Percentiles rank a stretch among this genome's conserved stretches.
These are phyloP conservation scores for Boletus fagicola DNA, from an alignment of 768 basidiomycete genomes.

Conservation along the genomic window DNA sequence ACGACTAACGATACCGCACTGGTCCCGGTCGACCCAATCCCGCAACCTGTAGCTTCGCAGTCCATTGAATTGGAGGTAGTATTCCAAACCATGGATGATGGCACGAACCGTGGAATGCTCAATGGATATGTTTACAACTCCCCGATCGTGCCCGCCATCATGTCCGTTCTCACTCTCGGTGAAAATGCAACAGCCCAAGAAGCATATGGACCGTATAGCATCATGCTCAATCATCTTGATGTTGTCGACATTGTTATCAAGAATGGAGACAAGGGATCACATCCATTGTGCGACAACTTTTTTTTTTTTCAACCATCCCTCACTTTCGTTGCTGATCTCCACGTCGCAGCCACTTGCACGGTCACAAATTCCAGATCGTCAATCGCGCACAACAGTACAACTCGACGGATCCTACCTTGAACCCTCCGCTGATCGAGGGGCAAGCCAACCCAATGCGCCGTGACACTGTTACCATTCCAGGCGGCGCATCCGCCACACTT, in stretches of 20 bases:
- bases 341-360: constrained; percentile 78
- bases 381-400: constrained; percentile 67
- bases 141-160: constrained; percentile 71
- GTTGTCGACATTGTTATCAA: constrained; percentile 76
- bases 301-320: neutral
- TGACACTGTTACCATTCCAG: constrained; percentile 81
- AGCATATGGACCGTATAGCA: constrained; percentile 81
- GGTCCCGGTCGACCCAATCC: constrained; percentile 55
- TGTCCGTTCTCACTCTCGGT: constrained; percentile 78
- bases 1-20: constrained; percentile 67
- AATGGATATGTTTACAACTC: constrained; percentile 66
- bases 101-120: constrained; percentile 81
- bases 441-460: constrained; percentile 89
- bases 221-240: constrained; percentile 70
- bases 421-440: constrained; percentile 76
- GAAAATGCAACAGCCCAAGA: constrained; percentile 57
- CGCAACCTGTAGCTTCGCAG: constrained; percentile 51
- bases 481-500: constrained; percentile 64
- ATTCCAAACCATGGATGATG: constrained; percentile 86
- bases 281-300: constrained; percentile 69
- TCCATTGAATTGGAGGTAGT: constrained; percentile 67
- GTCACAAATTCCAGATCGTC: constrained; percentile 84
- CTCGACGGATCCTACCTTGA: constrained; percentile 69
- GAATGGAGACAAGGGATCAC: constrained; percentile 70
- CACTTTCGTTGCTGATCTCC: neutral